Evolutionary conservation across 177 flowering plant species (phyloP).

Genomic region (Vitis hybrid): DNA sequence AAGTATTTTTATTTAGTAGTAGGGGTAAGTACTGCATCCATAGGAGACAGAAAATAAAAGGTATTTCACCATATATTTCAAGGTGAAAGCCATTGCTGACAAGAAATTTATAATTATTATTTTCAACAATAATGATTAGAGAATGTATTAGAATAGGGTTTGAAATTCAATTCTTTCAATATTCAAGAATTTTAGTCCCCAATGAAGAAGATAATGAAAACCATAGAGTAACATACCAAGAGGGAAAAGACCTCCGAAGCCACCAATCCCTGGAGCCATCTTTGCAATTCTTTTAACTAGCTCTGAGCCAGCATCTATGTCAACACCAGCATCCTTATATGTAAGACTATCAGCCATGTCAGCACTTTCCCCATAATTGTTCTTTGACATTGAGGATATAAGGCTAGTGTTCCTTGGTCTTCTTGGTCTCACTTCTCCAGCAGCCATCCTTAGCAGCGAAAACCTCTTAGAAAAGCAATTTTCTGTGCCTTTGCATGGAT

Average conservation of each 20-base stretch:
- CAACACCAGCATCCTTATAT: constrained; percentile 87
- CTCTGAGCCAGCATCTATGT: constrained; percentile 96
- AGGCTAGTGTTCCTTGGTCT: constrained; percentile 1
- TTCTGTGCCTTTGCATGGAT: not conserved
- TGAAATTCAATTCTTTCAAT: too few relatives aligned
- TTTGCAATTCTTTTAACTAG: constrained; percentile 84
- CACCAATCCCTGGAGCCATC: constrained; percentile 97
- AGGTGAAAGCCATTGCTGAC: too few relatives aligned
- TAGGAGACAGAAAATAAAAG: too few relatives aligned
- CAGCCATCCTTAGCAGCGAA: constrained; percentile 2
- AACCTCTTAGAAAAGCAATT: constrained; percentile 2
- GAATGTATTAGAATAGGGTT: too few relatives aligned
- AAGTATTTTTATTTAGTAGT: too few relatives aligned
- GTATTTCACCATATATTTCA: too few relatives aligned
- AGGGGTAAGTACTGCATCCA: too few relatives aligned
- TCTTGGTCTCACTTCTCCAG: constrained; percentile 1
- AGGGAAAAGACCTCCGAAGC: constrained; percentile 93
- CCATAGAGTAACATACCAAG: constrained; percentile 39
- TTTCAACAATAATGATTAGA: too few relatives aligned
- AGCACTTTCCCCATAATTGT: not conserved
- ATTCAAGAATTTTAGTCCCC: not conserved
- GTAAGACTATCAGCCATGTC: constrained; percentile 43
- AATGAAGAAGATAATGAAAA: not conserved
- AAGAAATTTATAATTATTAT: too few relatives aligned
- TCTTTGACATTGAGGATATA: constrained; percentile 18